Base-by-base conservation (phyloP, 352 stramenopile genomes). In the Stephanocyclus meneghinianus region DNA sequence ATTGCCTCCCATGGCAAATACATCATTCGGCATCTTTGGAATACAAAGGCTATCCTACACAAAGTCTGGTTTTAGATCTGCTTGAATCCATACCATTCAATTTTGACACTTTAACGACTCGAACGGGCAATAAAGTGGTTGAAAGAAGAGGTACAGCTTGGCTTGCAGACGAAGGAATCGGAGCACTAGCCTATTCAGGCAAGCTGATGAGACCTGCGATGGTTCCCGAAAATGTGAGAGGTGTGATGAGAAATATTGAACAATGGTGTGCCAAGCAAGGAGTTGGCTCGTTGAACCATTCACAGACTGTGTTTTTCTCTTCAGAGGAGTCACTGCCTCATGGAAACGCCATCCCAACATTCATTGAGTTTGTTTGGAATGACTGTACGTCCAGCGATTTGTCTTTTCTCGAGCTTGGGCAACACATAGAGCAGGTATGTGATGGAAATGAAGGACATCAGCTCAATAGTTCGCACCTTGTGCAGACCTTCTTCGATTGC, bases 131-230 rank as follows among this genome's bases (percentile, higher is more conserved):
- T 30, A 73, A 64, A n/a, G 85, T 91, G 0, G 68, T 66, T 62
- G 85, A 91, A 79, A 74, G 85, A 55, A 37, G 85, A 53, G 82
- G 85, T 2, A 91, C 85, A 16, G 76, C 85, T 29, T 91, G 85
- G 85, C 57, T 91, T 35, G 85, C 80, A 0, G 79, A 86, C 64
- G 48, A 79, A 21, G 82, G 72, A 40, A 89, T 91, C 59, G 85
- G 85, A 29, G 66, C 79, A 3, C 62, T 91, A 35, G 85, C 85
- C 5, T 91, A 91, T 67, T 87, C 76, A 69, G 85, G 85, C 9
- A 89, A 91, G 76, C 68, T 91, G 37, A 91, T 91, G 85, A n/a
- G 21, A 57, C 85, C 82, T 2, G 50, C 64, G 35, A 68, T 65
- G 30, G 60, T 91, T 26, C 83, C 85, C 57, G 48, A 70, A 21